A percentile compares a stretch with the other conserved stretches of the same genome.
These are phyloP conservation scores for Fragaria nilgerrensis DNA, from an alignment of 306 rosid genomes.

Conservation along the genomic window DNA sequence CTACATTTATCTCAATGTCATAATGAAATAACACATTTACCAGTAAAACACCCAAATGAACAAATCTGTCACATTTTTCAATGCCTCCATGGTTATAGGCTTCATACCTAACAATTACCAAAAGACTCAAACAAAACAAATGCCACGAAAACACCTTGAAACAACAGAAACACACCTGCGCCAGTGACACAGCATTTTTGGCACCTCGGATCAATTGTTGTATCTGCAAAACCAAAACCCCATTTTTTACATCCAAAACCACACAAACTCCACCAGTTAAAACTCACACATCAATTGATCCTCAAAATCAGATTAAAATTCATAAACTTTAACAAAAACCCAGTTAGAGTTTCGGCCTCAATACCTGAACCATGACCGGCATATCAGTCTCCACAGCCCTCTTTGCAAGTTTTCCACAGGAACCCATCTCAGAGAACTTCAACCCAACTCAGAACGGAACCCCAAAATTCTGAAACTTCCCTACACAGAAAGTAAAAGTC, in stretches of 20 bases:
- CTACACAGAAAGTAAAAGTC: not conserved
- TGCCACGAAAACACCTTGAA: conserved; percentile 16
- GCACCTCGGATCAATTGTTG: conserved; percentile 46
- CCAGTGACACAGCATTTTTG: conserved; percentile 48
- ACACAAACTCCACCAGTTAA: not conserved
- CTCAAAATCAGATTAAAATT: conserved; percentile 8
- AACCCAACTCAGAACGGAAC: conserved; percentile 15
- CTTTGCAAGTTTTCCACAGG: conserved; percentile 46
- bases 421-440: conserved; percentile 45
- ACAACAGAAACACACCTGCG: conserved; percentile 45
- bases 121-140: conserved; percentile 2
- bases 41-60: conserved; percentile 13
- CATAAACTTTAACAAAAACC: conserved; percentile 1
- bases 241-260: conserved; percentile 6
- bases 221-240: conserved; percentile 40
- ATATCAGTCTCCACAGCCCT: conserved; percentile 55
- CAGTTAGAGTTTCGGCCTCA: conserved; percentile 12
- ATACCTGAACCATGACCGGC: conserved; percentile 65
- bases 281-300: conserved; percentile 16
- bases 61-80: conserved; percentile 22
- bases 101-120: not conserved
- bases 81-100: conserved; percentile 13
- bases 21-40: conserved; percentile 15
- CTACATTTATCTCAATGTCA: conserved; percentile 7
- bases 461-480: conserved; percentile 20